These are phyloP conservation scores for Neocallimastix lanati DNA, from an alignment of 192 early-diverging fungal species.

Conservation along the genomic window DNA sequence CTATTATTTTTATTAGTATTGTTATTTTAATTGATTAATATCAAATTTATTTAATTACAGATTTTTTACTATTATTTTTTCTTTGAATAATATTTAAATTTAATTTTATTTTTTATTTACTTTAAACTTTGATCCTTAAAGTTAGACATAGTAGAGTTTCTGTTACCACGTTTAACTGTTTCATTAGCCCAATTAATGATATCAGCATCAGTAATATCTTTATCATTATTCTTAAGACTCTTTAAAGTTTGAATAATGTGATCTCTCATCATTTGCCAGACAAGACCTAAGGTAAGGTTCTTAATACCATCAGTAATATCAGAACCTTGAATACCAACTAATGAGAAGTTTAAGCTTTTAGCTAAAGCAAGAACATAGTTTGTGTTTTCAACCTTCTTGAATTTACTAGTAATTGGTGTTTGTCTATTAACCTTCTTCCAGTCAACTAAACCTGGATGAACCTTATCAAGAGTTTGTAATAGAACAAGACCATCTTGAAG, in stretches of 20 bases:
- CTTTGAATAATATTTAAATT: too few relatives aligned
- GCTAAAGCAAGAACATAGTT: constrained; percentile 82
- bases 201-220: constrained; percentile 75
- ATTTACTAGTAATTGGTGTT: constrained; percentile 51
- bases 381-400: constrained; percentile 97
- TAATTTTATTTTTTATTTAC: too few relatives aligned
- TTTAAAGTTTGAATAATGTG: constrained; percentile 87
- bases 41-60: too few relatives aligned
- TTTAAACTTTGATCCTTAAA: constrained; percentile 69
- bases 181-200: constrained; percentile 94
- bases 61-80: too few relatives aligned
- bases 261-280: constrained; percentile 98
- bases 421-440: constrained; percentile 81
- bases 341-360: constrained; percentile 64
- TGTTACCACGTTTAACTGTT: constrained; percentile 42
- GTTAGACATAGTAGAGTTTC: constrained; percentile 46
- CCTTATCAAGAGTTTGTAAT: constrained; percentile 64
- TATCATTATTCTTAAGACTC: constrained; percentile 59
- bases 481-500: constrained; percentile 77
- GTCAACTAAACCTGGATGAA: constrained; percentile 73
- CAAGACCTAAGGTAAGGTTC: constrained; percentile 72
- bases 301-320: constrained; percentile 85
- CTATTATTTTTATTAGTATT: too few relatives aligned
- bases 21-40: too few relatives aligned
- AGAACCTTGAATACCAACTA: constrained; percentile 87